A percentile compares a stretch with the other conserved stretches of the same genome.
Conservation (phyloP, 176 grass and related monocot genomes). For the Typha latifolia region DNA sequence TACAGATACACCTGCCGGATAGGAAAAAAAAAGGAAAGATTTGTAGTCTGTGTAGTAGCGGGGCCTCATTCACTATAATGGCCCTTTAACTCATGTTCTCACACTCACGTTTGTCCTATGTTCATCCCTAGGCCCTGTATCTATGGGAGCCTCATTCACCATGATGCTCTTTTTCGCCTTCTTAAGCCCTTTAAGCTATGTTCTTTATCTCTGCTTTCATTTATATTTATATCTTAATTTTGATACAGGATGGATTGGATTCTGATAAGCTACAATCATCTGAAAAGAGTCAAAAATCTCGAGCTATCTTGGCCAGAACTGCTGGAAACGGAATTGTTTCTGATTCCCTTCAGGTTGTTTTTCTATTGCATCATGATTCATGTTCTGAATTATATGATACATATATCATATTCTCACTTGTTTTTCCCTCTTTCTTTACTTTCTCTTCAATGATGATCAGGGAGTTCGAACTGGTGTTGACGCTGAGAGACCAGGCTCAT, state of each 20-base stretch:
- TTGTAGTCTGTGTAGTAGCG: no score
- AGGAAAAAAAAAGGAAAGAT: no score
- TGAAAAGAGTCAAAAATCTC: slow-evolving; percentile 66
- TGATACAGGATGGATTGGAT: slow-evolving; percentile 64
- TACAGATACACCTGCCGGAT: no score
- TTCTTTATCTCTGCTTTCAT: neutral
- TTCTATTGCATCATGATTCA: neutral
- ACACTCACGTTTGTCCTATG: no score
- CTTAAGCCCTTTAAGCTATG: neutral
- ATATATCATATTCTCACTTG: neutral
- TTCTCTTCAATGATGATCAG: slow-evolving; percentile 24
- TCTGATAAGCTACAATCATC: slow-evolving; percentile 48
- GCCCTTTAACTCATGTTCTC: no score
- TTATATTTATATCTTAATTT: neutral
- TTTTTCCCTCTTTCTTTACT: neutral
- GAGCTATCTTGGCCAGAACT: slow-evolving; percentile 55
- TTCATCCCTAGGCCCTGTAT: no score
- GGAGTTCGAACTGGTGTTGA: slow-evolving; percentile 53
- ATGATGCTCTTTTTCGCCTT: no score
- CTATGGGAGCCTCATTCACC: no score
- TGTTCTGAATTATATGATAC: neutral
- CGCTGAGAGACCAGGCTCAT: slow-evolving; percentile 67
- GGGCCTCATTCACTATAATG: no score
- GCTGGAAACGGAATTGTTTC: slow-evolving; percentile 72
- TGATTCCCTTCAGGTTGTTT: slow-evolving; percentile 65